Evolutionary conservation across 108 stramenopile genomes (phyloP), one percentile per base, ranked within the genome.

Genomic region (Fistulifera solaris): DNA sequence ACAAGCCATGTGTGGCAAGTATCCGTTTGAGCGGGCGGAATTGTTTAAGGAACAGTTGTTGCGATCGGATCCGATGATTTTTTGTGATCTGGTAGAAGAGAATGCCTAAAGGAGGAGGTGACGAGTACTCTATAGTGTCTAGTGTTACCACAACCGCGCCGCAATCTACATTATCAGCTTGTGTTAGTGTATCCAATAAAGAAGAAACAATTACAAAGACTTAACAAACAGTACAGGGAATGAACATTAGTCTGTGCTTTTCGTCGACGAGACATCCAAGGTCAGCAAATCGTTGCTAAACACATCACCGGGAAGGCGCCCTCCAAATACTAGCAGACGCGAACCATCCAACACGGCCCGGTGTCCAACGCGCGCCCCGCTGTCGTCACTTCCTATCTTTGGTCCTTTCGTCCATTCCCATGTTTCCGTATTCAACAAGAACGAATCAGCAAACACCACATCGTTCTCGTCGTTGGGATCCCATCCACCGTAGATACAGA

Each of bases 21-120:
- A 83, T 56, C 85, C 85, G 0, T 70, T 77, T 41, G 92, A 93
- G 62, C 60, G 54, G 52, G 84, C 85, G 0, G 92, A 93, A 54
- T 59, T 83, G 13, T 89, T 76, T 61, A 84, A 82, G 52, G 92
- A 93, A 61, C 87, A 89, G 64, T 59, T 93, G 63, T 58, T 78
- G 16, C 68, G 92, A 55, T 80, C 78, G 14, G 81, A 85, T 60
- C 92, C 92, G n/a, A 93, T 88, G 64, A 93, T 93, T 59, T 93
- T 72, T 47, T 67, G 66, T 38, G 90, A 93, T 54, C 42, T 88
- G 23, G 78, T 75, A 45, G 81, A 88, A 48, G 90, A 93, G 52
- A 84, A 75, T 52, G 54, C 58, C 39, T 65, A 61, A 42, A 35
- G 31, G 8, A 8, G 31, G 3, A 6, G 31, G 31, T 3, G 8